phyloP scores from a whole-genome alignment of 2,329 filamentous ascomycete species.

The Nothophoma quercina region DNA sequence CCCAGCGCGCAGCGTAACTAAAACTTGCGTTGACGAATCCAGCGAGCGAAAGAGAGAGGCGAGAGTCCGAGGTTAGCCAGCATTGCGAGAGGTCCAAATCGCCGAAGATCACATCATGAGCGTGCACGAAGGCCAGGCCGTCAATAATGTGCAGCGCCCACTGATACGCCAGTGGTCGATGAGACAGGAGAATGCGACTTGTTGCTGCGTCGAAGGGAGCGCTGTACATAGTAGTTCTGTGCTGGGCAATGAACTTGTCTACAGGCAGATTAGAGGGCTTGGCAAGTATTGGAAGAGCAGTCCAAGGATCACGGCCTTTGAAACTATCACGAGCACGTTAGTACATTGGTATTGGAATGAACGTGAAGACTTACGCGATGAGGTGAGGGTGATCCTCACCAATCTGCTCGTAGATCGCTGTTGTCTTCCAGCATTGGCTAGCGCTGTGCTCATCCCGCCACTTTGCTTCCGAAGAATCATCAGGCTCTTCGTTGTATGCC shows the following conservation, averaged over 20 bases:
- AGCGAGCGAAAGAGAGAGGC: conserved; percentile 4
- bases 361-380: conserved; percentile 1
- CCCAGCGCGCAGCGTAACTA: not conserved
- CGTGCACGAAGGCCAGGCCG: conserved; percentile 2
- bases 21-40: conserved; percentile 8
- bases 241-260: not conserved
- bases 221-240: conserved; percentile 5
- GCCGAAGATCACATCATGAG: conserved; percentile 5
- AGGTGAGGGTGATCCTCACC: conserved; percentile 1
- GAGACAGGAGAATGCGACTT: not conserved
- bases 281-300: conserved; percentile 7
- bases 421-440: conserved; percentile 2
- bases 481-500: not conserved
- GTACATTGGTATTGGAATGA: not conserved
- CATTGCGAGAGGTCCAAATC: not conserved
- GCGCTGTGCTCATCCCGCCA: conserved; percentile 4
- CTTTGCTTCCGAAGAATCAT: not conserved
- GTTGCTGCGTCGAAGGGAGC: conserved; percentile 3
- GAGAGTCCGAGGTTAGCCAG: conserved; percentile 6
- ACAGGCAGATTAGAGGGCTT: not conserved
- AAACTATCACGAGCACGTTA: conserved; percentile 1
- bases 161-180: conserved; percentile 5
- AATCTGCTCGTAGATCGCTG: conserved; percentile 6
- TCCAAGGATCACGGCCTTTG: conserved; percentile 9
- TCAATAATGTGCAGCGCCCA: conserved; percentile 8